Percentiles rank a stretch among this genome's conserved stretches.
phyloP scores from a whole-genome alignment of 306 rosid genomes.

The Begonia peltatifolia region DNA sequence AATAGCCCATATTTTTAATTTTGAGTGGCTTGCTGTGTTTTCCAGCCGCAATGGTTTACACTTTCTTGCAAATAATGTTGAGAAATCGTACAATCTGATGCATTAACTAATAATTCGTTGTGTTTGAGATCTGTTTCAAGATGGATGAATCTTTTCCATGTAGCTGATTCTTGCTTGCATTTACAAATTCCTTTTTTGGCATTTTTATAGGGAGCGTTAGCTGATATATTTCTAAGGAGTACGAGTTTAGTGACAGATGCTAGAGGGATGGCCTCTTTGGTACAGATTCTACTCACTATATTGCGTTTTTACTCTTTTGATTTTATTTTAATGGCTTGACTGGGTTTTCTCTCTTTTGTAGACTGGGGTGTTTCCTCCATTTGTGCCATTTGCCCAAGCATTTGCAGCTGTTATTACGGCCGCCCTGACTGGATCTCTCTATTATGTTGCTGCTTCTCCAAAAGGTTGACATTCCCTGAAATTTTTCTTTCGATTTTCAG shows the following conservation, averaged over 20 bases:
- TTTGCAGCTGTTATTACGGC: constrained; percentile 94
- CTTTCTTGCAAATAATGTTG: no score
- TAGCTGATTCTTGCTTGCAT: no score
- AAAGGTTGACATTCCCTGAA: constrained; percentile 39
- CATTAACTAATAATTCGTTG: no score
- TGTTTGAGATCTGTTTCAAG: no score
- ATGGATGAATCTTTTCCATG: no score
- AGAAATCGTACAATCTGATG: no score
- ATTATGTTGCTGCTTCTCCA: constrained; percentile 87
- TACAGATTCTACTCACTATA: constrained; percentile 13
- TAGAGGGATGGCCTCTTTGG: constrained; percentile 93
- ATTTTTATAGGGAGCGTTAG: constrained; percentile 65
- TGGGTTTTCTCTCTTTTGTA: constrained; percentile 13
- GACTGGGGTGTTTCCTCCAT: constrained; percentile 86
- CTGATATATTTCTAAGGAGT: constrained; percentile 77
- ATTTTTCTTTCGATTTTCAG: constrained; percentile 3
- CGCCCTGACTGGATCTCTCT: constrained; percentile 76
- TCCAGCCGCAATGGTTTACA: no score
- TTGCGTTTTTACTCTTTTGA: not conserved
- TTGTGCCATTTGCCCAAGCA: constrained; percentile 97
- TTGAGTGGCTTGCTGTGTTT: no score
- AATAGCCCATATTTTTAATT: no score
- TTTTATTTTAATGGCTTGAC: constrained; percentile 11
- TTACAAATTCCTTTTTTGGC: not conserved
- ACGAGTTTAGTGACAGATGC: constrained; percentile 53